Conservation (phyloP, 2,329 filamentous ascomycete species). For the Neocucurbitaria cava region DNA sequence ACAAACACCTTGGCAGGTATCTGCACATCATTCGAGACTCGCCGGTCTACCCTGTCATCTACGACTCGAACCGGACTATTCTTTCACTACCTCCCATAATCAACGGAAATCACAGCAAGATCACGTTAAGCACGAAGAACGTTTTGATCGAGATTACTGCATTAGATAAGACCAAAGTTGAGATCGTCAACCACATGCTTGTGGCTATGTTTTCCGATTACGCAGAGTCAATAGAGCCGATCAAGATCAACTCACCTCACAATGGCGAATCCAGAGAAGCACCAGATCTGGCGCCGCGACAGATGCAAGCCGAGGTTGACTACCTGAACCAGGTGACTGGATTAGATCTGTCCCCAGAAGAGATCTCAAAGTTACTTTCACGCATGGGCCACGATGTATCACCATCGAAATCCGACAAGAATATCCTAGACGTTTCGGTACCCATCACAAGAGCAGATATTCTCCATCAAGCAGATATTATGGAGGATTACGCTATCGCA, state of each 20-base stretch:
- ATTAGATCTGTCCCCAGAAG: slow-evolving; percentile 73
- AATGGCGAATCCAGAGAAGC: slow-evolving; percentile 83
- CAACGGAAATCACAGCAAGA: slow-evolving; percentile 97
- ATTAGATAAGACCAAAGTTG: slow-evolving; percentile 93
- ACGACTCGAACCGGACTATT: slow-evolving; percentile 84
- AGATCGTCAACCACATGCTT: slow-evolving; percentile 94
- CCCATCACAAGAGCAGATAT: slow-evolving; percentile 93
- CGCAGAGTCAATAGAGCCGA: slow-evolving; percentile 90
- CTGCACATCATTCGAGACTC: slow-evolving; percentile 94
- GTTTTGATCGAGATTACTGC: slow-evolving; percentile 98
- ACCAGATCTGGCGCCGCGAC: slow-evolving; percentile 78
- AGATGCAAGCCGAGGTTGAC: slow-evolving; percentile 81
- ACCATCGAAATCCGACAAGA: slow-evolving; percentile 73
- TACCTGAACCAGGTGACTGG: slow-evolving; percentile 96
- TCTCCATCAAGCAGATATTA: slow-evolving; percentile 95
- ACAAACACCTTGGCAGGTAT: slow-evolving; percentile 88
- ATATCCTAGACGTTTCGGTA: slow-evolving; percentile 78
- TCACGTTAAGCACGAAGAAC: slow-evolving; percentile 87
- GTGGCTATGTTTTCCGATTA: slow-evolving; percentile 97
- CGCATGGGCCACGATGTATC: slow-evolving; percentile 89
- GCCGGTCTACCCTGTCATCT: slow-evolving; percentile 94
- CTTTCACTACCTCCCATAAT: slow-evolving; percentile 97
- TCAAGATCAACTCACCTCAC: slow-evolving; percentile 91
- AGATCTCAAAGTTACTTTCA: slow-evolving; percentile 79
- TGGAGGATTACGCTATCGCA: slow-evolving; percentile 96